Percentiles rank a stretch among this genome's conserved stretches.
Conservation (phyloP, 768 basidiomycete genomes). For the Holtermanniella nyarrowii region DNA sequence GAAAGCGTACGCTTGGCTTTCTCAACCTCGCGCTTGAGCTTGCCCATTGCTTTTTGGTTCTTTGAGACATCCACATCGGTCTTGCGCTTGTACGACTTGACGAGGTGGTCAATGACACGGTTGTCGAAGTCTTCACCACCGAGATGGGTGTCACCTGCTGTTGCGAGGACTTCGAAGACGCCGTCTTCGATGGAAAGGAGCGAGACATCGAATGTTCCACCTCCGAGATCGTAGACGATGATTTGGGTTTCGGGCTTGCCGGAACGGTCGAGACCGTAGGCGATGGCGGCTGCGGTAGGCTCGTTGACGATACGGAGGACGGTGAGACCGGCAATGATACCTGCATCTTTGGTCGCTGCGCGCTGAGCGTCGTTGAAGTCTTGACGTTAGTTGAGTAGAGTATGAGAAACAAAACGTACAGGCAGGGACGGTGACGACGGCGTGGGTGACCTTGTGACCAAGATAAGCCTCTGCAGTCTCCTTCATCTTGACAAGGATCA, state of each 20-base stretch:
- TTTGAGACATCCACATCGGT: conserved; percentile 67
- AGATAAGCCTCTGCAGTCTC: conserved; percentile 63
- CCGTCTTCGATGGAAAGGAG: conserved; percentile 93
- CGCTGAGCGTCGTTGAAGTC: conserved; percentile 98
- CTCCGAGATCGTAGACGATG: conserved; percentile 95
- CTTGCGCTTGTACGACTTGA: conserved; percentile 94
- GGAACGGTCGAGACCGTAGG: conserved; percentile 97
- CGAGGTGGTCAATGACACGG: conserved; percentile 92
- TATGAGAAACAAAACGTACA: conserved; percentile 40
- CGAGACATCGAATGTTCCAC: conserved; percentile 97
- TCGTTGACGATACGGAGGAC: conserved; percentile 99
- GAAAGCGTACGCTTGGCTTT: conserved; percentile 91
- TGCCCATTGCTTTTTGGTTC: conserved; percentile 76
- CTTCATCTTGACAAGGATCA: conserved; percentile 61
- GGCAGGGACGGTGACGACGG: conserved; percentile 63
- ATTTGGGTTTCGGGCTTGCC: conserved; percentile 82
- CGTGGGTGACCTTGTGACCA: conserved; percentile 55
- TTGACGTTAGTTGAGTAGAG: conserved; percentile 8
- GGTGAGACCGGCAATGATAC: conserved; percentile 84
- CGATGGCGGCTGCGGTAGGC: conserved; percentile 95
- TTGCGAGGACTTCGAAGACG: conserved; percentile 97
- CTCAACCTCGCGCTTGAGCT: conserved; percentile 86
- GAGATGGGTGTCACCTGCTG: conserved; percentile 94
- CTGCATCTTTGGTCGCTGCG: conserved; percentile 96
- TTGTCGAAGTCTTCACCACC: conserved; percentile 99